Evolutionary conservation across 164 flowering plant species (phyloP).

Genomic region (Stephania japonica): DNA sequence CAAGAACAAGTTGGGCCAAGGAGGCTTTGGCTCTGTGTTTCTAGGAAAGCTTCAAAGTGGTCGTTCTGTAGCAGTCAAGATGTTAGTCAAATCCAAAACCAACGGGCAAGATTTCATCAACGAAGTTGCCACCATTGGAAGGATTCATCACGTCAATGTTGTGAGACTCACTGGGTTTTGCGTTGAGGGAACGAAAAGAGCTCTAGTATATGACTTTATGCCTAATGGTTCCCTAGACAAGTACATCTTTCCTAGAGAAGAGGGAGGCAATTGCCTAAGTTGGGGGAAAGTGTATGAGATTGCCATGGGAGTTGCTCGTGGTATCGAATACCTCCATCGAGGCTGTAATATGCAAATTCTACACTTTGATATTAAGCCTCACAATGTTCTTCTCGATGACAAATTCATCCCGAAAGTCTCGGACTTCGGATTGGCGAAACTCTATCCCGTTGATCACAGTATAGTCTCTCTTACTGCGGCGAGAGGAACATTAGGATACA

Average conservation of each 20-base stretch:
- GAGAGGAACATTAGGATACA: conserved; percentile 17
- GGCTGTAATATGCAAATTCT: conserved; percentile 10
- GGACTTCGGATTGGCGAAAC: conserved; percentile 23
- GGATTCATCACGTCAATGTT: conserved; percentile 14
- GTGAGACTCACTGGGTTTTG: conserved; percentile 8
- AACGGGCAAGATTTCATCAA: conserved; percentile 15
- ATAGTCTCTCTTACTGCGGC: conserved; percentile 10
- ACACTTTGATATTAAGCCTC: conserved; percentile 29
- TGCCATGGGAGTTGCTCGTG: conserved; percentile 13
- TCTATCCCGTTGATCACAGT: conserved; percentile 8
- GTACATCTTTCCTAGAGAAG: not conserved
- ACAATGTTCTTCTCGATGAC: conserved; percentile 11
- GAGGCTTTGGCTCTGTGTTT: conserved; percentile 14
- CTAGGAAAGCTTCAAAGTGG: conserved; percentile 7
- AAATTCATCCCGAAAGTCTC: conserved; percentile 17
- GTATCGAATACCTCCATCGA: conserved; percentile 6
- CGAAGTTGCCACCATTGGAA: conserved; percentile 12
- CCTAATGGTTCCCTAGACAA: conserved; percentile 13
- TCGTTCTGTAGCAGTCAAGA: conserved; percentile 2
- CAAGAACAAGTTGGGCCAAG: conserved; percentile 12
- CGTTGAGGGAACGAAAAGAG: conserved; percentile 6
- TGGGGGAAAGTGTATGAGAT: conserved; percentile 8
- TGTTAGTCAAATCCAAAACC: conserved; percentile 1
- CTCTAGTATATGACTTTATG: conserved; percentile 14
- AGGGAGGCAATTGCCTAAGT: not conserved